Evolutionary conservation across 73 alveolate genomes (phyloP).

Genomic region (Uronychia binucleata): DNA sequence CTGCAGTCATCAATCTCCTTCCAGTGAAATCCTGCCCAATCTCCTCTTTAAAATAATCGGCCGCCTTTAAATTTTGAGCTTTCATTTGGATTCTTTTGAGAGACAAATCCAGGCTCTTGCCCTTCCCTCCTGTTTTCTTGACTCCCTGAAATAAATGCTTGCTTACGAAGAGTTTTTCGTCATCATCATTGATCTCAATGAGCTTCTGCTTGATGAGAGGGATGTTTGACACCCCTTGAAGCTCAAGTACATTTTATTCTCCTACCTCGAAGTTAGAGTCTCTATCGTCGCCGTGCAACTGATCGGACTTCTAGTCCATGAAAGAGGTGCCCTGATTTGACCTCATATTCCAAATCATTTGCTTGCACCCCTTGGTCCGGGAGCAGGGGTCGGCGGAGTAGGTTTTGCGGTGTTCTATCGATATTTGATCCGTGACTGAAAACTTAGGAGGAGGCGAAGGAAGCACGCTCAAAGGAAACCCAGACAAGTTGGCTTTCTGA

Average conservation of each 20-base stretch:
- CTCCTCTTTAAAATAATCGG: not conserved
- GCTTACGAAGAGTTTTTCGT: not conserved
- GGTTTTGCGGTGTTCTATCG: not conserved
- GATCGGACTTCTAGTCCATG: no score
- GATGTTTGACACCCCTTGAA: not conserved
- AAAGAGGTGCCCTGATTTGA: no score
- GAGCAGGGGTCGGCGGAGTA: not conserved
- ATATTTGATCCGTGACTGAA: not conserved
- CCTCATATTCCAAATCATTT: not conserved
- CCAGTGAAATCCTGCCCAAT: not conserved
- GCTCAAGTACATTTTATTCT: not conserved
- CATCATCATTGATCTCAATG: not conserved
- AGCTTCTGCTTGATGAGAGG: not conserved
- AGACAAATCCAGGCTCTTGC: not conserved
- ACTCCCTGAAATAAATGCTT: no score
- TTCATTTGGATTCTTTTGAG: not conserved
- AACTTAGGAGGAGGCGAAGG: not conserved
- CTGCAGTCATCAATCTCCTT: not conserved
- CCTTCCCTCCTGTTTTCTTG: not conserved
- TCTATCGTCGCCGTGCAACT: no score
- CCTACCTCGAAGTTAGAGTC: not conserved
- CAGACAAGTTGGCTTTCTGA: no score
- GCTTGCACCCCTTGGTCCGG: not conserved
- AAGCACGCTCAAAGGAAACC: no score
- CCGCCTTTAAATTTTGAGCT: not conserved